Evolutionary conservation across 306 rosid genomes (phyloP).

Genomic region (Psophocarpus tetragonolobus): DNA sequence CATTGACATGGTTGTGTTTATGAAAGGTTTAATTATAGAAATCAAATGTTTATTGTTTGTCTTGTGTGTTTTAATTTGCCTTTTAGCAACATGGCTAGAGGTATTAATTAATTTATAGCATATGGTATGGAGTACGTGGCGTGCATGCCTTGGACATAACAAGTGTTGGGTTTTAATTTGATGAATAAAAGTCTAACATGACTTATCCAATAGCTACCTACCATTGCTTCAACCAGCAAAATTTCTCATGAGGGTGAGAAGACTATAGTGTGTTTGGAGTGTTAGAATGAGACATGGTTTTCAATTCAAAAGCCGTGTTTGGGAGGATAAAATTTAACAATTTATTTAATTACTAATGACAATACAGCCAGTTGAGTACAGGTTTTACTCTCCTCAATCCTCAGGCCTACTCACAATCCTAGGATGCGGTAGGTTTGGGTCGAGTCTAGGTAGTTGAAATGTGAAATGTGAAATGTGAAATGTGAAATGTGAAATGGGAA

Average conservation of each 20-base stretch:
- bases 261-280: background rate
- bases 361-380: no score
- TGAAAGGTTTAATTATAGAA: no score
- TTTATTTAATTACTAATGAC: no score
- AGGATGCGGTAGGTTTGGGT: no score
- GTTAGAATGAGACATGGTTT: background rate
- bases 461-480: no score
- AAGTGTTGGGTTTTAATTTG: background rate
- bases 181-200: constrained; percentile 13
- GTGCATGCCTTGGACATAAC: background rate
- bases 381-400: no score
- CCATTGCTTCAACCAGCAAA: background rate
- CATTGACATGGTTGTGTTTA: background rate
- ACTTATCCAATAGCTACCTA: background rate
- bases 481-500: no score
- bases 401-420: no score
- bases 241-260: background rate
- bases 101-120: constrained; percentile 31
- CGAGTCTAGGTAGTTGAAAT: no score
- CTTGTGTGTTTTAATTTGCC: background rate
- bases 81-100: background rate
- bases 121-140: background rate
- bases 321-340: no score
- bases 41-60: no score
- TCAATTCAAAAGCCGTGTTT: no score